Evolutionary conservation across 73 alveolate species (phyloP).

Genomic region (Blepharisma stoltei): DNA sequence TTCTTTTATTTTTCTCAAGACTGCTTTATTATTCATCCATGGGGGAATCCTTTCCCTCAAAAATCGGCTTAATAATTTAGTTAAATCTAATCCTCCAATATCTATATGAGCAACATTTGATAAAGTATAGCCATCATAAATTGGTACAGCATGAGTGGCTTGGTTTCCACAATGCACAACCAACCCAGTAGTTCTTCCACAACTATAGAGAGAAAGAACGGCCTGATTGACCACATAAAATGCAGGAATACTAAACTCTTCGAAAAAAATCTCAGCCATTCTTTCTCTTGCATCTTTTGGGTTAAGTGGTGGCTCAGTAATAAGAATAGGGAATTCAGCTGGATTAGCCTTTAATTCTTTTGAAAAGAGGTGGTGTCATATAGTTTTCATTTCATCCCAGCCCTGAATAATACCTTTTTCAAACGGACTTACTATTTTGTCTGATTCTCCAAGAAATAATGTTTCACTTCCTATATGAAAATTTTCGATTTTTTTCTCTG

Average conservation of each 20-base stretch:
- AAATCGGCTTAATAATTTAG: constrained; percentile 65
- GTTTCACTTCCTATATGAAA: constrained; percentile 85
- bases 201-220: constrained; percentile 88
- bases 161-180: constrained; percentile 98
- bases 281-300: constrained; percentile 66
- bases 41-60: constrained; percentile 67
- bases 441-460: constrained; percentile 37
- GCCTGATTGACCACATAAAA: constrained; percentile 92
- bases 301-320: constrained; percentile 78
- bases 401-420: constrained; percentile 76
- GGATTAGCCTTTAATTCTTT: constrained; percentile 53
- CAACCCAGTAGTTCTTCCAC: constrained; percentile 95
- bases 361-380: constrained; percentile 73
- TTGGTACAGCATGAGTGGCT: constrained; percentile 94
- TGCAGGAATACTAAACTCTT: constrained; percentile 93
- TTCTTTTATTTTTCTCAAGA: constrained; percentile 75
- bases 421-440: constrained; percentile 72
- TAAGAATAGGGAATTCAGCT: constrained; percentile 74
- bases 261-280: constrained; percentile 86
- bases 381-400: constrained; percentile 89
- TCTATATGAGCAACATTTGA: constrained; percentile 66
- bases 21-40: constrained; percentile 73
- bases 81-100: constrained; percentile 85
- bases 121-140: constrained; percentile 85
- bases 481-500: constrained; percentile 60